Evolutionary conservation across 306 rosid genomes (phyloP).

Genomic region (Rosa lucieae): DNA sequence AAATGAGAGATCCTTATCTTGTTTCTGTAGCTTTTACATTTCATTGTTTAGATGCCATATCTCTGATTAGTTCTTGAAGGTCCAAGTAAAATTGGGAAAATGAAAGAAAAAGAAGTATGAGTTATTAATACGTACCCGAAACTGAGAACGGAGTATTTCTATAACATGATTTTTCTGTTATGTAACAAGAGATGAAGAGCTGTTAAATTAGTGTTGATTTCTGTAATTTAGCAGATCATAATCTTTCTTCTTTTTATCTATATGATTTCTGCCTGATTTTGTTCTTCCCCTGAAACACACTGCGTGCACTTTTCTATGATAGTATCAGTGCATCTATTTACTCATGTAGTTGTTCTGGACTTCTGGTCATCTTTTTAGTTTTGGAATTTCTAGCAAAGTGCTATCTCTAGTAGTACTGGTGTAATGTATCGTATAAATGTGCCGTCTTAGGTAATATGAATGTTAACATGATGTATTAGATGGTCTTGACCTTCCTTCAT

Average conservation of each 20-base stretch:
- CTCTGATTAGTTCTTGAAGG: neutral
- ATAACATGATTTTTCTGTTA: neutral
- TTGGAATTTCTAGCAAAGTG: no score
- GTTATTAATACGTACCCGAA: neutral
- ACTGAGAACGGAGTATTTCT: neutral
- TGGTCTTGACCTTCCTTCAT: neutral
- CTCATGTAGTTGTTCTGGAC: neutral
- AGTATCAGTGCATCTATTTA: neutral
- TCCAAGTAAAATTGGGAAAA: neutral
- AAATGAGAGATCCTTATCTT: no score
- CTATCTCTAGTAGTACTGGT: neutral
- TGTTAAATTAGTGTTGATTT: neutral
- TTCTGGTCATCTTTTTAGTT: neutral
- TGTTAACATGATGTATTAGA: neutral
- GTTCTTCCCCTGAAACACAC: neutral
- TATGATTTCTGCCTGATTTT: no score
- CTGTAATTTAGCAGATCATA: neutral
- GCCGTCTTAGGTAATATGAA: neutral
- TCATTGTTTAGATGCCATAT: no score
- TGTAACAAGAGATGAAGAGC: neutral
- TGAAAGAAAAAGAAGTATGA: no score
- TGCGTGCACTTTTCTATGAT: neutral
- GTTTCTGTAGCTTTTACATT: no score
- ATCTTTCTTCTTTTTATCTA: no score
- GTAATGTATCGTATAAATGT: neutral